Evolutionary conservation across 169 alveolate species (phyloP), one percentile per base, ranked within the genome.

Genomic region (Eimeria brunetti): DNA sequence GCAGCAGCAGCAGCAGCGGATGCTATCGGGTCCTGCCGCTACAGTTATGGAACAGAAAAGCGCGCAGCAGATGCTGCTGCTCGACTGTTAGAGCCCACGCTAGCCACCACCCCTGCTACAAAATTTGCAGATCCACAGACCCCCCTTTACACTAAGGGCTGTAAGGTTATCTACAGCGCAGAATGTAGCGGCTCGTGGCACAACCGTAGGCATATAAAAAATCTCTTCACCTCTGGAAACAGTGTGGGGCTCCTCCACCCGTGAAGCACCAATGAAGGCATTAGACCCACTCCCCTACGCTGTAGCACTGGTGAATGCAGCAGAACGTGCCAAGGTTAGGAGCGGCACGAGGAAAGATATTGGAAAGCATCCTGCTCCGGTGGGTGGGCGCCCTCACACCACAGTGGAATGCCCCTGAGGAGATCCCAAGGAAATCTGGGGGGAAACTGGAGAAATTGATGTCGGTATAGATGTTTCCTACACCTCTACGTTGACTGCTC

Each of bases 1-100:
- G 90, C 90, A 83, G 9, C 33, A n/a, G 90, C 90, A 53, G 56
- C 76, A 56, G 90, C 24, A 30, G 75, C 51, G 36, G 56, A 83
- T 9, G 58, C 90, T 53, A 53, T 41, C 3, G 76, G 90, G 22
- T 56, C 36, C 56, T 83, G 56, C 56, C 90, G 67, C 58, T 56
- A 58, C 51, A 83, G 51, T 53, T 56, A 76, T 36, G 36, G 38
- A n/a, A 56, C 30, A 5, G 56, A 22, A 16, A 24, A 22, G 16
- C 38, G 16, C 4, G 33, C 51, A 56, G 76, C 56, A 18, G 27
- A 51, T 33, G 90, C 33, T 83, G 90, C 90, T 33, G 67, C 75
- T 30, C 33, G 33, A 2, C 53, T 18, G 46, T 16, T 24, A 11
- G 38, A 1, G 16, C 56, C 41, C 69, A 78, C 6, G 90, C 90